These are phyloP conservation scores for Heliophila coronopifolia DNA, from an alignment of 441 rosid genomes.

Conservation along the genomic window DNA sequence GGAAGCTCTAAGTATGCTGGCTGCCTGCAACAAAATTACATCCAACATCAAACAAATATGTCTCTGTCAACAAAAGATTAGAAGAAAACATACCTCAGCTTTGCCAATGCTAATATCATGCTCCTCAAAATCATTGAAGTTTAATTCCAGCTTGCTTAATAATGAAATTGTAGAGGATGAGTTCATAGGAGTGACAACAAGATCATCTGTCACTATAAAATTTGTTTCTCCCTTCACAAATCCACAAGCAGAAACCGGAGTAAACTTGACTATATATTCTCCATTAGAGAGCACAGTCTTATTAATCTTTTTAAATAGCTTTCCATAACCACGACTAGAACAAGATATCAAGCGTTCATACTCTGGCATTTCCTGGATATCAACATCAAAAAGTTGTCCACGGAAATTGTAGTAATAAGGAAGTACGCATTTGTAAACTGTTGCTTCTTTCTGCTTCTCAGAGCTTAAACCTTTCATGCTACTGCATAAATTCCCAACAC, in stretches of 20 bases:
- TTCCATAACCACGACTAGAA: neutral
- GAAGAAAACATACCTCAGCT: neutral
- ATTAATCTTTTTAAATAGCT: neutral
- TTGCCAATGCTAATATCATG: neutral
- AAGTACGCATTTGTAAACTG: neutral
- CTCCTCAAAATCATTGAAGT: neutral
- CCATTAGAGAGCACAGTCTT: neutral
- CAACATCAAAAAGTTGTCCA: conserved; percentile 2
- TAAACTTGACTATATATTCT: too few relatives aligned
- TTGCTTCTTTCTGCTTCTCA: neutral
- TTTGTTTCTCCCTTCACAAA: neutral
- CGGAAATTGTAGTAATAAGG: neutral
- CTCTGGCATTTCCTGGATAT: too few relatives aligned
- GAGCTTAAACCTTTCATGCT: neutral
- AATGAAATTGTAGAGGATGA: neutral
- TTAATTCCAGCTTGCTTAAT: neutral
- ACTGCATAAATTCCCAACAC: neutral
- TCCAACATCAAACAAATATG: neutral
- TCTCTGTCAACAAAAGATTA: neutral
- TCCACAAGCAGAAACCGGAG: neutral
- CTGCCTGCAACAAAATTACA: neutral
- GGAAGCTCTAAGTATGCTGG: neutral
- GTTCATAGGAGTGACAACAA: neutral
- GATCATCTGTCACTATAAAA: conserved; percentile 1
- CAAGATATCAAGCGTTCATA: neutral